Evolutionary conservation across 106 monocot genomes (phyloP).

Genomic region (Dioscorea alata): DNA sequence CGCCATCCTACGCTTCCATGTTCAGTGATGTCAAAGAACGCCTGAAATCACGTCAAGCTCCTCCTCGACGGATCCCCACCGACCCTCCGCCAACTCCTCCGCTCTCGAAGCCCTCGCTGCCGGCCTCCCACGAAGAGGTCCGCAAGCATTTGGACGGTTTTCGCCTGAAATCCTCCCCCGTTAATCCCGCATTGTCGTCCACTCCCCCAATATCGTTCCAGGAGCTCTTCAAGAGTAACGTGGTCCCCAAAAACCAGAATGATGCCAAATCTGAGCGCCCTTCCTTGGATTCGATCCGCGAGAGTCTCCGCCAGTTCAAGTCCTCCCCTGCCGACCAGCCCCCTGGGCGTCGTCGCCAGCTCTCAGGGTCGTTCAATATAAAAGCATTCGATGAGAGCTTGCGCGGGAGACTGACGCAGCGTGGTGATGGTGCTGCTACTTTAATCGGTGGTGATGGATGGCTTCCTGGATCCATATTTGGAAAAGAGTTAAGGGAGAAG

Average conservation of each 20-base stretch:
- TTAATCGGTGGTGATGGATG: not conserved
- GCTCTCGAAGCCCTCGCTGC: not conserved
- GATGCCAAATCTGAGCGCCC: not conserved
- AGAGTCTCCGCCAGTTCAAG: conserved; percentile 40
- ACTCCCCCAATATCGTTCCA: conserved; percentile 39
- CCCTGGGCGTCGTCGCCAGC: not conserved
- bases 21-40: conserved; percentile 69
- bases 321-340: not conserved
- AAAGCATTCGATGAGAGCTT: conserved; percentile 27
- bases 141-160: conserved; percentile 59
- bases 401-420: not conserved
- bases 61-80: conserved; percentile 43
- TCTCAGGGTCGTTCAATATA: conserved; percentile 4
- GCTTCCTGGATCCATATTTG: conserved; percentile 68
- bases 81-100: conserved; percentile 28
- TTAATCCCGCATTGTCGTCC: not conserved
- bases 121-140: conserved; percentile 58
- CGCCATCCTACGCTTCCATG: conserved; percentile 25
- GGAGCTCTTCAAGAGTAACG: conserved; percentile 53
- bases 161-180: conserved; percentile 18
- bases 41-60: conserved; percentile 35
- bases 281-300: conserved; percentile 33
- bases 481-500: conserved; percentile 46
- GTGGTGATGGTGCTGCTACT: not conserved
- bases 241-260: not conserved